Conservation (phyloP, 2,329 filamentous ascomycete species). For the Trichoderma arundinaceum region DNA sequence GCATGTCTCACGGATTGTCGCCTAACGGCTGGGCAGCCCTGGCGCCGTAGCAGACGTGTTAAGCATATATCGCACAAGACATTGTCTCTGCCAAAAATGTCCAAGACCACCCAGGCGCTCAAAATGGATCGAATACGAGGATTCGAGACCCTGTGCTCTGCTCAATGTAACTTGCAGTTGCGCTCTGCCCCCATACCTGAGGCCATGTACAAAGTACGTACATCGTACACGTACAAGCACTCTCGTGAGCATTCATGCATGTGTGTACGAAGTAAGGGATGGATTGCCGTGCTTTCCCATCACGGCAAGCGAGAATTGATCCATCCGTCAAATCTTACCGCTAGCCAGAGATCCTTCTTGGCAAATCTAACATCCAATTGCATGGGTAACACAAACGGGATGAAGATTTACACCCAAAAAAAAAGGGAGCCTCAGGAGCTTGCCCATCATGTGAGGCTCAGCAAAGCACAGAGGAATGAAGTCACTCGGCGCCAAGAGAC, state of each 20-base stretch:
- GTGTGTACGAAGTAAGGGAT: constrained; percentile 8
- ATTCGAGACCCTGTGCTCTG: background rate
- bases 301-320: constrained; percentile 13
- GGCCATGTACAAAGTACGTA: constrained; percentile 4
- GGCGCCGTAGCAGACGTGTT: background rate
- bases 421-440: background rate
- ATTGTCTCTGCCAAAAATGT: constrained; percentile 8
- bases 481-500: constrained; percentile 20
- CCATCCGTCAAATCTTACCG: constrained; percentile 11
- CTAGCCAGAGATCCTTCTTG: constrained; percentile 10
- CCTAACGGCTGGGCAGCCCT: constrained; percentile 15
- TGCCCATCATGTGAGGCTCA: constrained; percentile 10
- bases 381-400: constrained; percentile 3
- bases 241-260: constrained; percentile 15
- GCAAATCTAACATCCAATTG: constrained; percentile 18
- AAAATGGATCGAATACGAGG: constrained; percentile 16
- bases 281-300: background rate
- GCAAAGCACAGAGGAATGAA: background rate
- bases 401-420: too few relatives aligned
- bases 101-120: background rate
- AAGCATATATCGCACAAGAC: constrained; percentile 27
- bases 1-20: constrained; percentile 24
- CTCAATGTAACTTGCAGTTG: background rate
- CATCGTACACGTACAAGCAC: background rate
- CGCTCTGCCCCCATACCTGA: constrained; percentile 3